Evolutionary conservation across 768 basidiomycete genomes (phyloP), one percentile per base, ranked within the genome.

Genomic region (Suillus discolor): DNA sequence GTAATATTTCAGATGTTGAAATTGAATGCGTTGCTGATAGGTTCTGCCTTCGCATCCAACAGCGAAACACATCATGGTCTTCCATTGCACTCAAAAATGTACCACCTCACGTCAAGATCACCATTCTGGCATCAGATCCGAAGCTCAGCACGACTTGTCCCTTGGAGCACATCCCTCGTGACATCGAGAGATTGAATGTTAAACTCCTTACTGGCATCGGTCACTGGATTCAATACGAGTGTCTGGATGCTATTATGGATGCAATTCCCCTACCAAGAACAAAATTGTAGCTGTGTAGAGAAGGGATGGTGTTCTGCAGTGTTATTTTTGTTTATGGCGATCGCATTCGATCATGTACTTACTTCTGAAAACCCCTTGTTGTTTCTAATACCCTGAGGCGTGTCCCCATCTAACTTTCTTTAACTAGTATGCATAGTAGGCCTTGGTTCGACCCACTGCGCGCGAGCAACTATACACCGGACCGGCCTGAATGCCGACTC

Each of bases 181-280:
- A 36, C 1, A 57, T 69, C 12, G 36, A 60, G 25, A 42, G 59
- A 20, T 20, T 60, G 11, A 7, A 13, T 13, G 25, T 4, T 3
- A 60, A 39, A 28, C 25, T 60, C 7, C 55, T 75, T 1, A 62
- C 69, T 0, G 71, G 71, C 0, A 66, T 68, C 3, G 66, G 67
- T 2, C 74, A 75, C 54, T 77, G 69, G 68, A 72, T 77, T 20
- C 75, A 75, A 41, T 65, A 42, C 25, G 74, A 77, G 39, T 66
- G 69, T 34, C 74, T 69, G 0, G 69, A 77, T 8, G 62, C 57
- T 23, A 67, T 75, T 0, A 68, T 75, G 6, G 53, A 69, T 20
- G 67, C 66, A 42, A 42, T 60, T 60, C 59, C 38, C 25, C 59
- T 60, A 20, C 59, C 41, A 42, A 42, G 41, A 20, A 39, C 25